Evolutionary conservation across 2,329 filamentous ascomycete genomes (phyloP).

Genomic region (Sphaerulina vaccinii): DNA sequence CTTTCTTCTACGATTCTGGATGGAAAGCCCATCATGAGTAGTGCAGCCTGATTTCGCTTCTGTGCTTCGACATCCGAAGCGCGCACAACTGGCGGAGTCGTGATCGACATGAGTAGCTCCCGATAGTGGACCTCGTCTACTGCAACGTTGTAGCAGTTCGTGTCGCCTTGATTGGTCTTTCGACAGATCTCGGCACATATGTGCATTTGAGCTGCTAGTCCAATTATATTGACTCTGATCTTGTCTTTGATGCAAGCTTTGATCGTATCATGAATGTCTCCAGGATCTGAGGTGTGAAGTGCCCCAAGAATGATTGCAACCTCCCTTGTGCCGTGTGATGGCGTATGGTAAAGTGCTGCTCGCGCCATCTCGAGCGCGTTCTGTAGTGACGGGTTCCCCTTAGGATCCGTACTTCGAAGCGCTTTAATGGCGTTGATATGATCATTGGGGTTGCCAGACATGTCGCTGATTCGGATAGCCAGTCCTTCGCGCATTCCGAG

Average conservation of each 20-base stretch:
- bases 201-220: slow-evolving; percentile 84
- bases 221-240: slow-evolving; percentile 85
- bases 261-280: slow-evolving; percentile 92
- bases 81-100: slow-evolving; percentile 85
- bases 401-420: slow-evolving; percentile 45
- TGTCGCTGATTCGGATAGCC: slow-evolving; percentile 79
- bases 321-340: slow-evolving; percentile 89
- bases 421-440: slow-evolving; percentile 77
- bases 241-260: slow-evolving; percentile 72
- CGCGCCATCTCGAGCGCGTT: slow-evolving; percentile 96
- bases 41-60: slow-evolving; percentile 48
- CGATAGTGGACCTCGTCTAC: slow-evolving; percentile 84
- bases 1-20: slow-evolving; percentile 73
- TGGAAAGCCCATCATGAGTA: slow-evolving; percentile 98
- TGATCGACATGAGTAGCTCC: slow-evolving; percentile 83
- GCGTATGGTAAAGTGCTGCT: slow-evolving; percentile 87
- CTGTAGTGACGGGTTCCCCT: slow-evolving; percentile 63
- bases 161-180: slow-evolving; percentile 81
- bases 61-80: slow-evolving; percentile 35
- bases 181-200: slow-evolving; percentile 86
- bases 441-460: slow-evolving; percentile 86
- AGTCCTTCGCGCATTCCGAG: slow-evolving; percentile 92
- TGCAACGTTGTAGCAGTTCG: slow-evolving; percentile 74
- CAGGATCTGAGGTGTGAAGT: slow-evolving; percentile 84
- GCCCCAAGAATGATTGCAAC: slow-evolving; percentile 90